These are phyloP conservation scores for Picochlorum sp. DNA, from an alignment of 139 green algal genomes.

Conservation along the genomic window DNA sequence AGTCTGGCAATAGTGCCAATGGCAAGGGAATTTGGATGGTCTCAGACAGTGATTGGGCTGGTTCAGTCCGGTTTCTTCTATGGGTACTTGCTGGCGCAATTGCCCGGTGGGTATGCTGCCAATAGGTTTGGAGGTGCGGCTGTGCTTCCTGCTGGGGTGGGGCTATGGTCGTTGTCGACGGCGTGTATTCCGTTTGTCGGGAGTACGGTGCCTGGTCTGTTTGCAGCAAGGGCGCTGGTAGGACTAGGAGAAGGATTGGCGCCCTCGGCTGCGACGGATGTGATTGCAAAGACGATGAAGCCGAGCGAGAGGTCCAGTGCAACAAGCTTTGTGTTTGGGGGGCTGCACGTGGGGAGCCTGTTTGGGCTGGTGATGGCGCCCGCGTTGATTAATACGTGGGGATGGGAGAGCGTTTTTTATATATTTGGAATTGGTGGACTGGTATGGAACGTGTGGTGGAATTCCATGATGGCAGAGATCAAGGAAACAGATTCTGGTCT, in stretches of 20 bases:
- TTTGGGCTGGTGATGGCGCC: constrained; percentile 68
- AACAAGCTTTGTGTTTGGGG: constrained; percentile 79
- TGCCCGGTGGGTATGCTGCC: constrained; percentile 81
- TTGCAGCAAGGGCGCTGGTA: constrained; percentile 58
- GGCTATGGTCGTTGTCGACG: constrained; percentile 60
- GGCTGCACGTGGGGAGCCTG: constrained; percentile 85
- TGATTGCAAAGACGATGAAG: constrained; percentile 69
- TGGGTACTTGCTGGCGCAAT: constrained; percentile 66
- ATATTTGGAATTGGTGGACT: constrained; percentile 73
- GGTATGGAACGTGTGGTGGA: constrained; percentile 71
- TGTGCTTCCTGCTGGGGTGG: constrained; percentile 70
- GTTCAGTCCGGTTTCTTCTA: constrained; percentile 92
- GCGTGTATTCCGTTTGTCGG: constrained; percentile 49
- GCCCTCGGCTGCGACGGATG: constrained; percentile 77
- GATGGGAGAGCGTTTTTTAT: constrained; percentile 79
- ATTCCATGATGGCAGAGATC: constrained; percentile 38
- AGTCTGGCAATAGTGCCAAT: constrained; percentile 95
- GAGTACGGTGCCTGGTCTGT: constrained; percentile 55
- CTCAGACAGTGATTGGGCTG: constrained; percentile 49
- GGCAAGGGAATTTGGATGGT: constrained; percentile 86
- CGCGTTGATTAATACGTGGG: constrained; percentile 56
- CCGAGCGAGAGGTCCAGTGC: constrained; percentile 60
- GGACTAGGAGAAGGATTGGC: constrained; percentile 88
- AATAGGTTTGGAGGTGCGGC: constrained; percentile 46
- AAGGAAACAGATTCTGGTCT: constrained; percentile 26